Conservation (phyloP, 1,139 yeast genomes). For the Groenewaldozyma sp. region DNA sequence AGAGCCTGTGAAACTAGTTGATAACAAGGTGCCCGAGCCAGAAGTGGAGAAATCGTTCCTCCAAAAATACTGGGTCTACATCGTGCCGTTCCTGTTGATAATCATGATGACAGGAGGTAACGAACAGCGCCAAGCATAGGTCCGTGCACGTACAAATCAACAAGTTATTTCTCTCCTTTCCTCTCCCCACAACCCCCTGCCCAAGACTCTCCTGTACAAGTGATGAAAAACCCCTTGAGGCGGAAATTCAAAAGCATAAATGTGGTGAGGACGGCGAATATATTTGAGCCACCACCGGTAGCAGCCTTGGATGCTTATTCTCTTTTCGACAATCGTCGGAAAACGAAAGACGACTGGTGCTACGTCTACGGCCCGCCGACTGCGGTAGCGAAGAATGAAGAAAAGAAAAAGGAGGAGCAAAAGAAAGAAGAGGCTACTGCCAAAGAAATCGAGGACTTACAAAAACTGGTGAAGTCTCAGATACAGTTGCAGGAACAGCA, state of each 20-base stretch:
- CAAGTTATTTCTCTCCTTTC: background rate
- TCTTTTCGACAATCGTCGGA: too few relatives aligned
- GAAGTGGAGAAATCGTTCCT: conserved; percentile 26
- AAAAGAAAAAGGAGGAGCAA: background rate
- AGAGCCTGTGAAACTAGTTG: conserved; percentile 23
- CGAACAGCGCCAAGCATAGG: background rate
- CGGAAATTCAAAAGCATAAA: too few relatives aligned
- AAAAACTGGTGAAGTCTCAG: background rate
- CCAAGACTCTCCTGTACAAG: too few relatives aligned
- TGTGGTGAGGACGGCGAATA: too few relatives aligned
- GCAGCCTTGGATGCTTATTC: too few relatives aligned
- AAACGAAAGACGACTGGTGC: conserved; percentile 1
- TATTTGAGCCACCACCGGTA: conserved; percentile 1
- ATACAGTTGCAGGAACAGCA: background rate
- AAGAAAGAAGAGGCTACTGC: conserved; percentile 1
- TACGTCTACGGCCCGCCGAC: background rate
- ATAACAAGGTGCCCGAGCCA: conserved; percentile 21
- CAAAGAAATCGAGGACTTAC: background rate
- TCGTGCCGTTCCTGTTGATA: conserved; percentile 27
- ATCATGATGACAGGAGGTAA: conserved; percentile 23
- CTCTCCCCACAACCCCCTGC: background rate
- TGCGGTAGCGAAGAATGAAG: background rate
- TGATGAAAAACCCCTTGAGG: conserved; percentile 1
- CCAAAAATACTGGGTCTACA: conserved; percentile 33
- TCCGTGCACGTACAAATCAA: background rate